Evolutionary conservation across 192 early-diverging fungal species (phyloP).

Genomic region (Podila horticola): DNA sequence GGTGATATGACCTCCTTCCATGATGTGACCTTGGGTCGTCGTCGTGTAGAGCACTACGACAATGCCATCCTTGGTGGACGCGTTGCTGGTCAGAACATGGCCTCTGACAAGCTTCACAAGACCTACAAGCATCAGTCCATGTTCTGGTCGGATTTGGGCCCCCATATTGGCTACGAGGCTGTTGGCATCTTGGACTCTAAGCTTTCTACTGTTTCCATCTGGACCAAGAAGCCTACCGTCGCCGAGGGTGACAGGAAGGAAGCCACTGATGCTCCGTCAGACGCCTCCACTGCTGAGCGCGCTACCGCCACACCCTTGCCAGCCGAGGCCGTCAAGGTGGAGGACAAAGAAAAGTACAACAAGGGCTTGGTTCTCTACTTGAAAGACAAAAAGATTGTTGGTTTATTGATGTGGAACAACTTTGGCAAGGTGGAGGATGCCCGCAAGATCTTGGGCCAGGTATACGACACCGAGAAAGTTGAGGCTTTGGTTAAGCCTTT

Average conservation of each 20-base stretch:
- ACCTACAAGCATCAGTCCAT: slow-evolving; percentile 70
- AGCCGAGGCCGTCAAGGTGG: slow-evolving; percentile 41
- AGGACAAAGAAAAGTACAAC: slow-evolving; percentile 60
- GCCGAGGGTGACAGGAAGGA: slow-evolving; percentile 46
- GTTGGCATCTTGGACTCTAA: slow-evolving; percentile 68
- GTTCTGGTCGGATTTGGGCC: slow-evolving; percentile 73
- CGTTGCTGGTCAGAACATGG: slow-evolving; percentile 70
- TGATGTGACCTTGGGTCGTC: slow-evolving; percentile 70
- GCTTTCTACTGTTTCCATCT: slow-evolving; percentile 68
- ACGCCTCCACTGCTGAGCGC: slow-evolving; percentile 31
- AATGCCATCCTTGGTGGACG: slow-evolving; percentile 68
- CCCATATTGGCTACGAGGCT: slow-evolving; percentile 70
- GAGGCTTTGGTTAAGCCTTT: slow-evolving; percentile 47
- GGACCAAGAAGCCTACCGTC: slow-evolving; percentile 60
- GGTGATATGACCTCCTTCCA: slow-evolving; percentile 74
- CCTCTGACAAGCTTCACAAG: slow-evolving; percentile 55
- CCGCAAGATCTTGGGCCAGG: slow-evolving; percentile 61
- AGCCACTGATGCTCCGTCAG: slow-evolving; percentile 17
- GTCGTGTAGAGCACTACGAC: slow-evolving; percentile 75
- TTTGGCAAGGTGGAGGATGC: slow-evolving; percentile 72
- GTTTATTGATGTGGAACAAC: slow-evolving; percentile 68
- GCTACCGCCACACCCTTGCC: slow-evolving; percentile 46
- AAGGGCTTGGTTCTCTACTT: slow-evolving; percentile 73
- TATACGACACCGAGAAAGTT: slow-evolving; percentile 47
- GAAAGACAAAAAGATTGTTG: slow-evolving; percentile 63